Base-by-base conservation (phyloP, 208 protist genomes). In the Crithidia fasciculata region DNA sequence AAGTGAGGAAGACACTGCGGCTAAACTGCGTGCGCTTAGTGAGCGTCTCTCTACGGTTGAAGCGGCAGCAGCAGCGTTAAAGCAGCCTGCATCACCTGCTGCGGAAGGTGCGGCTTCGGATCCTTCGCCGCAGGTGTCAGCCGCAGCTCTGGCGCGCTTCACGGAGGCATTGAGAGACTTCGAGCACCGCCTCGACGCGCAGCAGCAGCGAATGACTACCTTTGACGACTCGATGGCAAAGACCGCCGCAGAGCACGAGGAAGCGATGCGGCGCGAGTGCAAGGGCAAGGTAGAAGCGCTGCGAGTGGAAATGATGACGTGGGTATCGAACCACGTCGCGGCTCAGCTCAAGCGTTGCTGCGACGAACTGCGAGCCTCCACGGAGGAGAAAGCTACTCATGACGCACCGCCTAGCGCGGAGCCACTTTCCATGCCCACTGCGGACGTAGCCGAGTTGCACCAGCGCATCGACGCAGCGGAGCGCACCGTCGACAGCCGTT, bases 171-270 rank as follows among this genome's bases (percentile, higher is more conserved):
- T 69, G 43, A 15, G n/a, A 1, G 52, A 12, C 5, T 77, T 53
- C 56, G 56, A 71, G 50, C 41, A 59, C 36, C 72, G 72, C 18
- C 53, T 77, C 13, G 63, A 71, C 39, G 55, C 15, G 5, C 40
- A 66, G 18, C 56, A 77, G 64, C 64, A 71, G 28, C 44, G 49
- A n/a, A 49, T 71, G 4, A 52, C 8, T 39, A 59, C 47, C 15
- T 40, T 65, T 36, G 50, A 12, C 16, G 68, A 73, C 12, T 43
- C 63, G n/a, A 4, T 73, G 50, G 28, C 36, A 18, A 65, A 12
- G 12, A 15, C 45, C 8, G 57, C 57, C 28, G 39, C 43, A 6
- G 45, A 64, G 50, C 43, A 50, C 4, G 45, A 58, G 3, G 59
- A 50, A 40, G 39, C 57, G 16, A 16, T 28, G 16, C 69, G 49